Percentiles rank a stretch among this genome's conserved stretches.
phyloP scores from a whole-genome alignment of 1,139 yeast genomes.

The Pichia sp. region DNA sequence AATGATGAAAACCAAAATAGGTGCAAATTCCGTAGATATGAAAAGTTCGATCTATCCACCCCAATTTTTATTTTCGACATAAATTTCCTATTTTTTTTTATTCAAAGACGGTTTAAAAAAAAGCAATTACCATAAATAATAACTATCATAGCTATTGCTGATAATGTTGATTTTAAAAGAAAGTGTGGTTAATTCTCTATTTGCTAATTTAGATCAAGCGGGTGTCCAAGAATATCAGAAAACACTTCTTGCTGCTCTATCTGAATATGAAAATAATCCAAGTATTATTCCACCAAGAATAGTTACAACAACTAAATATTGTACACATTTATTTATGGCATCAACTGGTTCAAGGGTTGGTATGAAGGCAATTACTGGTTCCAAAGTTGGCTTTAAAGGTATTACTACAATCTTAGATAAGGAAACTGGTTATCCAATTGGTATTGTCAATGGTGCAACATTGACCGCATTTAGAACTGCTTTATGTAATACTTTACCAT shows the following conservation, averaged over 20 bases:
- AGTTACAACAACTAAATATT: conserved; percentile 31
- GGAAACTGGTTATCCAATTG: conserved; percentile 43
- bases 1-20: too few species aligned
- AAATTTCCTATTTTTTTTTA: too few species aligned
- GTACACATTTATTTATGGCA: conserved; percentile 61
- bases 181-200: conserved; percentile 7
- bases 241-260: conserved; percentile 24
- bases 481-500: conserved; percentile 46
- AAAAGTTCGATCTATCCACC: too few species aligned
- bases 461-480: conserved; percentile 69
- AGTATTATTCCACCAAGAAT: conserved; percentile 35
- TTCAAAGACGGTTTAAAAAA: too few species aligned
- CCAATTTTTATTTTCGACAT: too few species aligned
- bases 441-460: conserved; percentile 52
- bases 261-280: conserved; percentile 29
- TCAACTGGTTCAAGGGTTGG: conserved; percentile 40
- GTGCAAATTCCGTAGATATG: too few species aligned
- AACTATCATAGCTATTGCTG: too few species aligned
- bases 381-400: conserved; percentile 46
- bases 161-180: conserved; percentile 14
- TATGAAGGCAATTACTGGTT: conserved; percentile 47
- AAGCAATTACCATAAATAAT: too few species aligned
- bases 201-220: conserved; percentile 1
- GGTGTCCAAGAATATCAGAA: conserved; percentile 22
- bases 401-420: conserved; percentile 45